Percentiles rank a stretch among this genome's conserved stretches.
phyloP scores from a whole-genome alignment of 2,329 filamentous ascomycete genomes.

The Hypomyces perniciosus region DNA sequence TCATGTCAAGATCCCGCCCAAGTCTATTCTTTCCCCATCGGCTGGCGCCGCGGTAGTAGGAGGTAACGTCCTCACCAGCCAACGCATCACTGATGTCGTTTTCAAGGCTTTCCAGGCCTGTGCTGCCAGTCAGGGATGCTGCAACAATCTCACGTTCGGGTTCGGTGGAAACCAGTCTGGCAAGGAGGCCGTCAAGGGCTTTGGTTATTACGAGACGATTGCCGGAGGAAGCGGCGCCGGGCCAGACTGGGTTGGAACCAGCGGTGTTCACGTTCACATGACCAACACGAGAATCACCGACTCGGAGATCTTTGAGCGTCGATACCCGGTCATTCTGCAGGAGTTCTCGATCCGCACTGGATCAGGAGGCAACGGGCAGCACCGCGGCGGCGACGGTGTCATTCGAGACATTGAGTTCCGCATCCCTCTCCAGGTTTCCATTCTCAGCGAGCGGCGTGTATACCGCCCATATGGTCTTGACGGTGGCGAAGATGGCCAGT shows the following conservation, averaged over 20 bases:
- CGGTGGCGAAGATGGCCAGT: constrained; percentile 71
- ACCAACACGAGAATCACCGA: constrained; percentile 73
- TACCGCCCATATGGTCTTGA: constrained; percentile 63
- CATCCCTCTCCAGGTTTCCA: constrained; percentile 69
- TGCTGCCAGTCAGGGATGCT: constrained; percentile 72
- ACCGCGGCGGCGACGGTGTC: constrained; percentile 67
- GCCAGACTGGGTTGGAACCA: constrained; percentile 40
- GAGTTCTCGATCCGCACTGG: constrained; percentile 62
- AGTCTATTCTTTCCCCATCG: constrained; percentile 68
- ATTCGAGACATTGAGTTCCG: constrained; percentile 74
- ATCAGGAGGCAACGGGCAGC: constrained; percentile 60
- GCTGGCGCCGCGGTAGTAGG: constrained; percentile 75
- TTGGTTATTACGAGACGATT: constrained; percentile 57
- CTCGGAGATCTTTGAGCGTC: constrained; percentile 38
- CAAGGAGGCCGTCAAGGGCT: constrained; percentile 33
- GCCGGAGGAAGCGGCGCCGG: constrained; percentile 64
- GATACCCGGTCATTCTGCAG: constrained; percentile 65
- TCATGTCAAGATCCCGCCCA: constrained; percentile 64
- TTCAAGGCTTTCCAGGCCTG: constrained; percentile 71
- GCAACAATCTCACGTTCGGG: constrained; percentile 79
- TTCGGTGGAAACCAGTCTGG: constrained; percentile 48
- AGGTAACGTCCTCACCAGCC: constrained; percentile 60
- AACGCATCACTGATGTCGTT: constrained; percentile 40
- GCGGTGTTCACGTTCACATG: constrained; percentile 48
- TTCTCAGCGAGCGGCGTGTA: constrained; percentile 71